phyloP scores from a whole-genome alignment of 1,284 basidiomycete species.

The Cryptococcus sp. region DNA sequence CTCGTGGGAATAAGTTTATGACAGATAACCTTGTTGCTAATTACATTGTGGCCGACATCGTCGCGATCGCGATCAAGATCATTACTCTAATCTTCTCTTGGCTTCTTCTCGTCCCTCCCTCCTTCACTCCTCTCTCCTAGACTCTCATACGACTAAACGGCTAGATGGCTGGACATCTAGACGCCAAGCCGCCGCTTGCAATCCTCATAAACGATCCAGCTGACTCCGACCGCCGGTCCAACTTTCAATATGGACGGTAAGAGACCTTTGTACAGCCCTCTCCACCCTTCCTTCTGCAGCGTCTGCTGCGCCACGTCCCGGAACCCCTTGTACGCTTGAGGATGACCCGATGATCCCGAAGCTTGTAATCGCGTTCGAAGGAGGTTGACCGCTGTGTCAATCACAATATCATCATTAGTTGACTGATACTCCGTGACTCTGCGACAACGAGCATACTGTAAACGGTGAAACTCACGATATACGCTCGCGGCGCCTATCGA shows the following conservation, averaged over 20 bases:
- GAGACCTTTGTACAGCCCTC: slow-evolving; percentile 92
- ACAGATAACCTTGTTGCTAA: background rate
- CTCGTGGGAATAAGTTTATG: background rate
- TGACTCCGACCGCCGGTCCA: slow-evolving; percentile 90
- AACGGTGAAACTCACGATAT: slow-evolving; percentile 60
- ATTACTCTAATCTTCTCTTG: background rate
- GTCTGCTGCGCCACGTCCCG: slow-evolving; percentile 83
- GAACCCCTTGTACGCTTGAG: slow-evolving; percentile 83
- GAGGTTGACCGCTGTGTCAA: slow-evolving; percentile 68
- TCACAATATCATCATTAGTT: background rate
- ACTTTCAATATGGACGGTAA: slow-evolving; percentile 92
- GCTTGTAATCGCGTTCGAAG: slow-evolving; percentile 94
- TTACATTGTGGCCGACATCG: background rate
- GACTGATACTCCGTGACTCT: background rate
- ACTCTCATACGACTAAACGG: background rate
- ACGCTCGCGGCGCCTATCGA: slow-evolving; percentile 89
- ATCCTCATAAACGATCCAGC: slow-evolving; percentile 72
- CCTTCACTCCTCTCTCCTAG: background rate
- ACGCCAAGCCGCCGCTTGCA: slow-evolving; percentile 48
- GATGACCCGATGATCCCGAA: slow-evolving; percentile 89
- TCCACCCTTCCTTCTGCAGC: slow-evolving; percentile 82
- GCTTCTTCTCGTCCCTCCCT: background rate
- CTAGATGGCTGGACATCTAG: slow-evolving; percentile 11
- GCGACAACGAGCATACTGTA: too few relatives aligned
- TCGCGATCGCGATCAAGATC: background rate